phyloP scores from a whole-genome alignment of 1,284 basidiomycete species.

The Neolentinus lepideus region DNA sequence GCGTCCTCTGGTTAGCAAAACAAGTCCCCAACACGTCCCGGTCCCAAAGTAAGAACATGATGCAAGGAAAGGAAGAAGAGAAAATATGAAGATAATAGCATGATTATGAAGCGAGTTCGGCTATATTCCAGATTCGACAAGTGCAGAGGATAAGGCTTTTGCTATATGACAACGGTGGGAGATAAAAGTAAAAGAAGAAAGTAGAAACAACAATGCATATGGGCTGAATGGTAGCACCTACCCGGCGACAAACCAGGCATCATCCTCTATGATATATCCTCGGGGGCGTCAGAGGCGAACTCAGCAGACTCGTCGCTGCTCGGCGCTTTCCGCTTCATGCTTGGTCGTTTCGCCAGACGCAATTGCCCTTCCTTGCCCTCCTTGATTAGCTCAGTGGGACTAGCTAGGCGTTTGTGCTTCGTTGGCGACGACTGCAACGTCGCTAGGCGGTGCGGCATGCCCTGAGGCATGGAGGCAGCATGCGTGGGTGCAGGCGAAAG shows the following conservation, averaged over 20 bases:
- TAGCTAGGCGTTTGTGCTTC: slow-evolving; percentile 56
- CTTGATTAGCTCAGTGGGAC: slow-evolving; percentile 62
- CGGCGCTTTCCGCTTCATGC: slow-evolving; percentile 44
- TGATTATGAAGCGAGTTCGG: neutral
- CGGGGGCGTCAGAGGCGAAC: neutral
- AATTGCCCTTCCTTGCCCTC: slow-evolving; percentile 51
- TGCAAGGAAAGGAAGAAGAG: neutral
- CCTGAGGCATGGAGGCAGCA: slow-evolving; percentile 6
- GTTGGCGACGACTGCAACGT: slow-evolving; percentile 21
- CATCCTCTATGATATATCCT: neutral
- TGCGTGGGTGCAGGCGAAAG: slow-evolving; percentile 3
- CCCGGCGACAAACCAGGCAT: neutral
- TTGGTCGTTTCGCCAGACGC: slow-evolving; percentile 58
- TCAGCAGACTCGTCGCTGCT: slow-evolving; percentile 3
- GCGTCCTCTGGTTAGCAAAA: neutral
- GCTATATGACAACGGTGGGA: neutral
- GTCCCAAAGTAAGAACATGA: neutral
- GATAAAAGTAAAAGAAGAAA: neutral
- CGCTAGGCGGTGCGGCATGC: slow-evolving; percentile 10
- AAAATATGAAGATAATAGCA: neutral
- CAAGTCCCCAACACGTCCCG: neutral
- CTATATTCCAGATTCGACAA: neutral
- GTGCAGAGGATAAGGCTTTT: neutral
- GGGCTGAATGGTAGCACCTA: neutral
- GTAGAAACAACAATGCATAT: neutral